Evolutionary conservation across 2,329 filamentous ascomycete species (phyloP).

Genomic region (Metarhizium album): DNA sequence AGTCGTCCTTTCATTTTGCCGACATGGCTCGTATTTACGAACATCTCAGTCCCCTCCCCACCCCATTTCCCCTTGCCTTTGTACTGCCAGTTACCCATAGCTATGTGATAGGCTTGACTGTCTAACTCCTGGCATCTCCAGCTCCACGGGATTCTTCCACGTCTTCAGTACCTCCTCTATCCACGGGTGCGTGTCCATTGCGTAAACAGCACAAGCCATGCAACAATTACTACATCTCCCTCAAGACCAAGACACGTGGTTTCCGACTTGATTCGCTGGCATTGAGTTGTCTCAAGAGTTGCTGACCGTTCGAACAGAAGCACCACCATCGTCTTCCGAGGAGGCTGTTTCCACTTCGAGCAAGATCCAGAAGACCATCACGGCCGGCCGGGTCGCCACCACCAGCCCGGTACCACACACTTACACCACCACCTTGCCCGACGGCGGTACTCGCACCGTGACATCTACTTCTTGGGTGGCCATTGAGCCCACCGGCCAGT

Average conservation of each 20-base stretch:
- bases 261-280: not conserved
- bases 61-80: not conserved
- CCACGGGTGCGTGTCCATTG: slow-evolving; percentile 5
- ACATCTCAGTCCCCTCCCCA: not conserved
- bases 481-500: slow-evolving; percentile 25
- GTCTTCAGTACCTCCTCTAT: not conserved
- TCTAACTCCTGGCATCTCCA: slow-evolving; percentile 1
- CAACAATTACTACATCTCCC: not conserved
- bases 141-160: not conserved
- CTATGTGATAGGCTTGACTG: not conserved
- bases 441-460: slow-evolving; percentile 34
- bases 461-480: slow-evolving; percentile 40
- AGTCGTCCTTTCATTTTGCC: too few species aligned
- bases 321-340: not conserved
- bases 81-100: not conserved
- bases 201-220: not conserved
- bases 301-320: slow-evolving; percentile 9
- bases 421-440: slow-evolving; percentile 33
- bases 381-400: slow-evolving; percentile 23
- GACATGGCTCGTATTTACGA: not conserved
- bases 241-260: not conserved
- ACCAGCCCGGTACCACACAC: slow-evolving; percentile 27
- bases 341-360: slow-evolving; percentile 8
- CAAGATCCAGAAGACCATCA: slow-evolving; percentile 20
- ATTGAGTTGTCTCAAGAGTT: not conserved